phyloP scores from a whole-genome alignment of 1,284 basidiomycete species.

The Mycena sp. region DNA sequence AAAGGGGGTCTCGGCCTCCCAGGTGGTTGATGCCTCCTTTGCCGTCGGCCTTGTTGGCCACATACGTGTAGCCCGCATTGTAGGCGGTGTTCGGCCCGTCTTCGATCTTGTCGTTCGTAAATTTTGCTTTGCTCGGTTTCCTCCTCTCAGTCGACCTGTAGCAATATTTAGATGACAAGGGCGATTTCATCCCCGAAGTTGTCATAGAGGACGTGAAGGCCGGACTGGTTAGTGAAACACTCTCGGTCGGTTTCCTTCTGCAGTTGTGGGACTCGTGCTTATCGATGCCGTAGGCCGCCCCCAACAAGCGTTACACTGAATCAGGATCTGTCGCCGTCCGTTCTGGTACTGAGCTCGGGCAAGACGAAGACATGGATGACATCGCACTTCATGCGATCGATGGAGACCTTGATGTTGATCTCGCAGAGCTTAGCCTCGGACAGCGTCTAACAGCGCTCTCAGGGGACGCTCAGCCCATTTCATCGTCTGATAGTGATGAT shows the following conservation, averaged over 20 bases:
- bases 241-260: constrained; percentile 36
- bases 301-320: constrained; percentile 74
- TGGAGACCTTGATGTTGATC: constrained; percentile 81
- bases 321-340: constrained; percentile 65
- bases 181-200: constrained; percentile 66
- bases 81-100: constrained; percentile 72
- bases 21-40: constrained; percentile 61
- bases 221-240: constrained; percentile 44
- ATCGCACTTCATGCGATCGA: constrained; percentile 60
- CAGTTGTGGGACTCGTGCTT: background rate
- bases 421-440: constrained; percentile 90
- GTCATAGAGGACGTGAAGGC: constrained; percentile 58
- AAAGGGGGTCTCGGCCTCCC: constrained; percentile 47
- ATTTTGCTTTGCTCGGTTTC: background rate
- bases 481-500: constrained; percentile 59
- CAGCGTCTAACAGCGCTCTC: constrained; percentile 83
- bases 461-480: constrained; percentile 49
- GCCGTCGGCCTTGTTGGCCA: constrained; percentile 52
- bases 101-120: constrained; percentile 73
- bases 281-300: constrained; percentile 35
- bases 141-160: constrained; percentile 35
- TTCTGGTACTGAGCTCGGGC: constrained; percentile 70
- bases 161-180: constrained; percentile 65
- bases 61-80: constrained; percentile 68
- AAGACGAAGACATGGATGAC: constrained; percentile 67